phyloP scores from a whole-genome alignment of 305 asterid species.

The Solanum chacoense region DNA sequence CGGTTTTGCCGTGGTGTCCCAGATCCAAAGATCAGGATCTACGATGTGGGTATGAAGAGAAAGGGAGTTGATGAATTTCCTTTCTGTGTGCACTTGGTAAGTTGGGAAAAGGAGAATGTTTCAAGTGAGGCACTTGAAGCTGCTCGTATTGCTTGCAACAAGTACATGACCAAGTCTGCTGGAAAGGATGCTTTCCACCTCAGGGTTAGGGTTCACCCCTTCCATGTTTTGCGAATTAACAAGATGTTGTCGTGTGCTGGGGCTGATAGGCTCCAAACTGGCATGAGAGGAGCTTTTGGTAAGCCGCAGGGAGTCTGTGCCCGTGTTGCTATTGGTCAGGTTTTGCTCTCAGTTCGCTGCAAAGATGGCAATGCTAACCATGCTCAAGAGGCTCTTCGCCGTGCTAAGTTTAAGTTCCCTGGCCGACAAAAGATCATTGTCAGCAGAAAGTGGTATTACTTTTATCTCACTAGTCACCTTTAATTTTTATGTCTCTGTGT shows the following conservation, averaged over 20 bases:
- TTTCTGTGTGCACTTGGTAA: slow-evolving; percentile 15
- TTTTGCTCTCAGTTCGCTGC: slow-evolving; percentile 12
- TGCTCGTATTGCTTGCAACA: slow-evolving; percentile 15
- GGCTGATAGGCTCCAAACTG: slow-evolving; percentile 20
- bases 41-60: slow-evolving; percentile 14
- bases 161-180: slow-evolving; percentile 14
- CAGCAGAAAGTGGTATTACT: slow-evolving; percentile 14
- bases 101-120: slow-evolving; percentile 17
- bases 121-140: slow-evolving; percentile 16
- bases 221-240: slow-evolving; percentile 13
- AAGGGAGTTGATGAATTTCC: slow-evolving; percentile 15
- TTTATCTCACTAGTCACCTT: neutral
- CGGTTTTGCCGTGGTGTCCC: slow-evolving; percentile 15
- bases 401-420: slow-evolving; percentile 16
- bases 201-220: slow-evolving; percentile 15
- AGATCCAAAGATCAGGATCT: slow-evolving; percentile 11
- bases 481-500: neutral
- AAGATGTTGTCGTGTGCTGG: slow-evolving; percentile 17
- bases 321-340: slow-evolving; percentile 16
- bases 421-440: slow-evolving; percentile 17
- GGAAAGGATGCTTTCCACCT: slow-evolving; percentile 18
- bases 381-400: slow-evolving; percentile 15
- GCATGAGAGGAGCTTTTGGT: slow-evolving; percentile 15
- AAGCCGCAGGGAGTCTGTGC: slow-evolving; percentile 16
- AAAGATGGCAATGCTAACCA: slow-evolving; percentile 5